These are phyloP conservation scores for Annona cherimola DNA, from an alignment of 164 flowering plant genomes.

Conservation along the genomic window DNA sequence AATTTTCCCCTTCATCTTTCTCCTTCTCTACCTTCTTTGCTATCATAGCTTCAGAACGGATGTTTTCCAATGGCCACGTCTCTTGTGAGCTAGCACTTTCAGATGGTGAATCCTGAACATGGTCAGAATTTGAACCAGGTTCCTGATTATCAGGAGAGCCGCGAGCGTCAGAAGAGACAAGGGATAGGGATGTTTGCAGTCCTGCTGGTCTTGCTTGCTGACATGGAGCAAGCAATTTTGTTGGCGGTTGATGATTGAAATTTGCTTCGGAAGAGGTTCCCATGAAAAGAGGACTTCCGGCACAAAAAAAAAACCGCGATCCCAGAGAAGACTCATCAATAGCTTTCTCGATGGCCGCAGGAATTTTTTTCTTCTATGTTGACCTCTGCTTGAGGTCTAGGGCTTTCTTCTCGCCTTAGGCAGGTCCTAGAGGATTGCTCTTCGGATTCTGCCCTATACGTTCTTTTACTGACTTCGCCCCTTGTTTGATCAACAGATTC, in stretches of 20 bases:
- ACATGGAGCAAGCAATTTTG: constrained; percentile 30
- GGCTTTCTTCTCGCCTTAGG: too few species aligned
- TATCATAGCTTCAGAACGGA: constrained; percentile 30
- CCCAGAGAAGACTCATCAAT: too few species aligned
- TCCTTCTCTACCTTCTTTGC: constrained; percentile 56
- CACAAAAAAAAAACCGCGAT: too few species aligned
- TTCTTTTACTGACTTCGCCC: too few species aligned
- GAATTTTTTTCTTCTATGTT: too few species aligned
- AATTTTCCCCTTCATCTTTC: constrained; percentile 50
- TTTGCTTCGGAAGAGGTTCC: constrained; percentile 26
- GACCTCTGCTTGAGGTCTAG: too few species aligned
- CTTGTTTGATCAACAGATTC: too few species aligned
- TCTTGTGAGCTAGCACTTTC: constrained; percentile 96
- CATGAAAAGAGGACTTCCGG: constrained; percentile 6
- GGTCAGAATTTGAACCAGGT: constrained; percentile 46
- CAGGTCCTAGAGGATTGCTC: too few species aligned
- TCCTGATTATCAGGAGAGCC: constrained; percentile 10
- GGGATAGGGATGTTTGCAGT: constrained; percentile 31
- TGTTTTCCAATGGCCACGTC: constrained; percentile 57
- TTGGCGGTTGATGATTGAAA: constrained; percentile 24
- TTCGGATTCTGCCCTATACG: too few species aligned
- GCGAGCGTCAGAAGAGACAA: constrained; percentile 24
- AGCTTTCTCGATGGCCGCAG: too few species aligned
- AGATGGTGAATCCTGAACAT: constrained; percentile 70
- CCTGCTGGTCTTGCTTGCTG: constrained; percentile 29